A percentile compares a stretch with the other conserved stretches of the same genome.
Evolutionary conservation across 257 asterid genomes (phyloP).

Genomic region (Solanum gracilifrons): DNA sequence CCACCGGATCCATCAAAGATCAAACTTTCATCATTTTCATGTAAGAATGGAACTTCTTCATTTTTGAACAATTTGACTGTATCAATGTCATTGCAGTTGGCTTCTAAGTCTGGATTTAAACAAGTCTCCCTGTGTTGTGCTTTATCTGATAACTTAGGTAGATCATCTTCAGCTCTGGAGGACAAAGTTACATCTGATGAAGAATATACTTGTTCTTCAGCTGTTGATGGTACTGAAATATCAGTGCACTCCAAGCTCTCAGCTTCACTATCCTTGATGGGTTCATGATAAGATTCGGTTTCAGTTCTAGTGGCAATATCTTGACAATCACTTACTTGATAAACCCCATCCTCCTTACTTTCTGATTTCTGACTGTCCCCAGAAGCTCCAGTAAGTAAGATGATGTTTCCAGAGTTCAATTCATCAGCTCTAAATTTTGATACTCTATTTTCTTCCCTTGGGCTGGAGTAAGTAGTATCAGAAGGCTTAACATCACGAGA

Average conservation of each 20-base stretch:
- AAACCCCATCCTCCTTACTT: slow-evolving; percentile 16
- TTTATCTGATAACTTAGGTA: not conserved
- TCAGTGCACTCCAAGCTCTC: slow-evolving; percentile 1
- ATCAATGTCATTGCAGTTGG: slow-evolving; percentile 10
- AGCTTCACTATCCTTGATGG: slow-evolving; percentile 6
- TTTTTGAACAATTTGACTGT: slow-evolving; percentile 8
- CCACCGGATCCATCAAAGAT: not conserved
- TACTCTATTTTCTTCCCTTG: not conserved
- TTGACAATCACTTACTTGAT: slow-evolving; percentile 2
- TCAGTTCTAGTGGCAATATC: not conserved
- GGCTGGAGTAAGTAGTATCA: slow-evolving; percentile 2
- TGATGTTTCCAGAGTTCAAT: not conserved
- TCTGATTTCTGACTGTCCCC: slow-evolving; percentile 5
- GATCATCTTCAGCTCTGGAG: slow-evolving; percentile 11
- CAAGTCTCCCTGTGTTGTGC: slow-evolving; percentile 2
- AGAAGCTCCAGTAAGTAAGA: not conserved
- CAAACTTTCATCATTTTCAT: slow-evolving; percentile 1
- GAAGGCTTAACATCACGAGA: slow-evolving; percentile 8
- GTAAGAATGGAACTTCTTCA: slow-evolving; percentile 3
- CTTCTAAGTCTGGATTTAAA: slow-evolving; percentile 6
- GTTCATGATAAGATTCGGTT: slow-evolving; percentile 3
- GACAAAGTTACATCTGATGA: slow-evolving; percentile 1
- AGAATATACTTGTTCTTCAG: not conserved
- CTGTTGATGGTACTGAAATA: slow-evolving; percentile 1
- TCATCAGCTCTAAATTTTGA: slow-evolving; percentile 8